A percentile compares a stretch with the other conserved stretches of the same genome.
These are phyloP conservation scores for Microcyclospora tardicrescens DNA, from an alignment of 2,329 filamentous ascomycete species.

Conservation along the genomic window DNA sequence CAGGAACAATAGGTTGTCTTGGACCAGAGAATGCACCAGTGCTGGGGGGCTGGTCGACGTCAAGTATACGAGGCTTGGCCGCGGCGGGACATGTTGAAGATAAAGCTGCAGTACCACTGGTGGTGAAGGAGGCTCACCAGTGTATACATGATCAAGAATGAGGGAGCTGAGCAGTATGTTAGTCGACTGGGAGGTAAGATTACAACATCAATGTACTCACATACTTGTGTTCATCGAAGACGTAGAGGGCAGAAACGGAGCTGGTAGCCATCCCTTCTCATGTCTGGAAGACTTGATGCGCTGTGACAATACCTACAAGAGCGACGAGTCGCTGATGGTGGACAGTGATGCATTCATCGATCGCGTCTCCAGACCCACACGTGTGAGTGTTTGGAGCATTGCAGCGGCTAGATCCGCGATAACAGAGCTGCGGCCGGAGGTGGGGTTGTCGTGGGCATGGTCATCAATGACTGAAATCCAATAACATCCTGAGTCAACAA, in stretches of 20 bases:
- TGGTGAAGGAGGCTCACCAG: slow-evolving; percentile 65
- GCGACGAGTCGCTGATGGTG: too few relatives aligned
- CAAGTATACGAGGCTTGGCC: slow-evolving; percentile 77
- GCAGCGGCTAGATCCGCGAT: too few relatives aligned
- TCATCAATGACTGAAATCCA: too few relatives aligned
- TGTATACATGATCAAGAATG: slow-evolving; percentile 81
- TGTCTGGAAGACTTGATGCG: too few relatives aligned
- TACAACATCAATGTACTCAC: slow-evolving; percentile 21
- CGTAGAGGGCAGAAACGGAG: slow-evolving; percentile 56
- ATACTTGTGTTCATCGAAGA: slow-evolving; percentile 92
- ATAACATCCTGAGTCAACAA: too few relatives aligned
- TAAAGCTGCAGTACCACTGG: slow-evolving; percentile 71
- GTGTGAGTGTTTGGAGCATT: too few relatives aligned
- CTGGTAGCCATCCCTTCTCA: too few relatives aligned
- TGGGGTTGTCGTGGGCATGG: too few relatives aligned
- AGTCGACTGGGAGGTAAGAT: slow-evolving; percentile 1
- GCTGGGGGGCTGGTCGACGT: slow-evolving; percentile 72
- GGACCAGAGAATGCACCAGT: slow-evolving; percentile 74
- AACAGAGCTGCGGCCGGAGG: too few relatives aligned
- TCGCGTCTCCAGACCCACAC: too few relatives aligned
- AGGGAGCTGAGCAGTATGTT: slow-evolving; percentile 45
- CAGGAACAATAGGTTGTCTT: slow-evolving; percentile 76
- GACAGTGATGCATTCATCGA: too few relatives aligned
- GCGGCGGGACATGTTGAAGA: slow-evolving; percentile 65
- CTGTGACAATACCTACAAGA: too few relatives aligned